Base-by-base conservation (phyloP, 768 basidiomycete genomes). In the Amanita phalloides region DNA sequence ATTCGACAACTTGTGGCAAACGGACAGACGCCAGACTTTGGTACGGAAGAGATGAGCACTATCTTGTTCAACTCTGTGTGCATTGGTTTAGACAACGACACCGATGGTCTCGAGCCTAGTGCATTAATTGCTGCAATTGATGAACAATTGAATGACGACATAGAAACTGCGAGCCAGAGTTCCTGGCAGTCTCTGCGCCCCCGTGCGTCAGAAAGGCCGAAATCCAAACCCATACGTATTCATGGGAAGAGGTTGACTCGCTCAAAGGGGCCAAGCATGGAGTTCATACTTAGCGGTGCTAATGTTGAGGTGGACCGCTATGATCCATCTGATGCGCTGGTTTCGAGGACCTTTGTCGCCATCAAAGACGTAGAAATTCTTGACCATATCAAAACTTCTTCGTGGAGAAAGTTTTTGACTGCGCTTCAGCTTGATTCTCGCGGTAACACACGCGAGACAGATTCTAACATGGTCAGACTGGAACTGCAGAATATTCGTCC, bases 311-410 rank as follows among this genome's bases (percentile, higher is more conserved):
- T 88, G 30, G 86, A 90, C 61, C 71, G 79, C 51, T 88, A 82
- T 60, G 64, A 64, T 7, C 73, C 79, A 4, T 69, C 73, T 9
- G 75, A 76, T 41, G 65, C 76, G 0, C 61, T 84, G 21, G 80
- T 84, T 7, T 86, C 85, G 2, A 73, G 85, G 48, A 76, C 81
- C 1, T 73, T 87, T 44, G 76, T 79, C 11, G 82, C 81, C 9
- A 73, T 93, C 47, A 76, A 68, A 53, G 80, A 90, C 55, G 59
- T 91, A 17, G 91, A 96, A 66, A 96, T 98, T 54, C 70, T 98
- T 47, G 96, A 99, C 64, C 94, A 96, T 62, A 92, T 99, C 73
- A 93, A 90, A 71, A 94, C 93, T 0, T 97, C 93, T 7, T 97
- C 96, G 0, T 99, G 96, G 96, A 88, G 84, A 69, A 98, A 95